Percentiles rank a stretch among this genome's conserved stretches.
These are phyloP conservation scores for Ulmus americana DNA, from an alignment of 331 rosid species.

Conservation along the genomic window DNA sequence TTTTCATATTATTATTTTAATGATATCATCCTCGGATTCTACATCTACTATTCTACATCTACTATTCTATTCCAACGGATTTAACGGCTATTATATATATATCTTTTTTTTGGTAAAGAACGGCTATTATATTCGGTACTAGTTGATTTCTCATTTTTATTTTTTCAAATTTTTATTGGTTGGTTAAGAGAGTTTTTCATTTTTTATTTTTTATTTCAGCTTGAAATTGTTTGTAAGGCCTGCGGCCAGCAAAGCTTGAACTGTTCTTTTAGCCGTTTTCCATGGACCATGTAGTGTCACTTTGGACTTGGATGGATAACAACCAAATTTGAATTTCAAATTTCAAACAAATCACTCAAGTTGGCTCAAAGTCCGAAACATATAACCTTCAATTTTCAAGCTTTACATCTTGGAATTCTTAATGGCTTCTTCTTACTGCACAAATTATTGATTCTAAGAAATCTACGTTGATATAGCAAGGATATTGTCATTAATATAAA, in stretches of 20 bases:
- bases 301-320: neutral
- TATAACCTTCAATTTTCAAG: neutral
- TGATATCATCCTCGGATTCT: conserved; percentile 4
- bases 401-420: neutral
- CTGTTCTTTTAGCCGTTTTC: neutral
- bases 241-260: neutral
- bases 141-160: neutral
- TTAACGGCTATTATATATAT: conserved; percentile 20
- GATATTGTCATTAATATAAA: too few species aligned
- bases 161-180: neutral
- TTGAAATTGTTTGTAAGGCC: too few species aligned
- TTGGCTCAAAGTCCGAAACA: neutral
- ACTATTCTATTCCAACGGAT: conserved; percentile 13
- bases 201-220: too few species aligned
- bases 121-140: conserved; percentile 8
- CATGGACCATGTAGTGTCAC: neutral
- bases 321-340: conserved; percentile 5
- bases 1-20: neutral
- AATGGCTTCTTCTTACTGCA: too few species aligned
- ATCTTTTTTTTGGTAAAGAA: too few species aligned
- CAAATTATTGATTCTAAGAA: too few species aligned
- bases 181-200: neutral
- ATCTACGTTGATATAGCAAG: too few species aligned
- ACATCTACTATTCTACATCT: neutral
- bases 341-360: neutral